Base-by-base conservation (phyloP, 257 asterid species). In the Penstemon barbatus region DNA sequence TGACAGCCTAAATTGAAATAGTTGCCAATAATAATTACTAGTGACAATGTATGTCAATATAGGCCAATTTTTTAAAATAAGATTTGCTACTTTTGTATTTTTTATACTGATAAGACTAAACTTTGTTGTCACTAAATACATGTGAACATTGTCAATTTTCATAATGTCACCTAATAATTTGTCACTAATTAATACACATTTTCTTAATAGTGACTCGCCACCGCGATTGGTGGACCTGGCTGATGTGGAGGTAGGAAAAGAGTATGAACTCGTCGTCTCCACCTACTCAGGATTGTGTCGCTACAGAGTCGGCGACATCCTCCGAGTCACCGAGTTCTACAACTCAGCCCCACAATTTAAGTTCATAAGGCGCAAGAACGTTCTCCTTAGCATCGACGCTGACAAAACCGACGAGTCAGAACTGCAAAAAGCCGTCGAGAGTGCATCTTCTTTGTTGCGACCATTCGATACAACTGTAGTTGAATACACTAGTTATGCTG, bases 281-380 rank as follows among this genome's bases (percentile, higher is more conserved):
- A 91, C 97, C 40, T 85, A 89, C 50, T 67, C 96, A 0, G 93
- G 96, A 7, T 61, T 89, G 10, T 83, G 90, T 57, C 91, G 96
- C 5, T 91, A 91, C 82, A 78, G 85, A 3, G 96, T 91, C 4
- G 97, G 97, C 3, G 97, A 91, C 74, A 82, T 91, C 42, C 95
- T 91, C 43, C 86, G 72, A 3, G 97, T 91, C 39, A 83, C 86
- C 2, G 86, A 80, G 7, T 87, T 85, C 71, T 62, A 91, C 57
- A 91, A 91, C 82, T 42, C 84, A 0, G 87, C 95, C 1, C 97
- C 97, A 0, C 89, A 87, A 45, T 89, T 91, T 77, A 85, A 85
- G 65, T 91, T 89, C 71, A 43, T 87, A 0, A 71, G 93, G 77
- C 77, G 95, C 44, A 89, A 89, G 75, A 91, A 87, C 57, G 93